These are phyloP conservation scores for Symbiotaphrina buchneri DNA, from an alignment of 495 filamentous ascomycete genomes.

Conservation along the genomic window DNA sequence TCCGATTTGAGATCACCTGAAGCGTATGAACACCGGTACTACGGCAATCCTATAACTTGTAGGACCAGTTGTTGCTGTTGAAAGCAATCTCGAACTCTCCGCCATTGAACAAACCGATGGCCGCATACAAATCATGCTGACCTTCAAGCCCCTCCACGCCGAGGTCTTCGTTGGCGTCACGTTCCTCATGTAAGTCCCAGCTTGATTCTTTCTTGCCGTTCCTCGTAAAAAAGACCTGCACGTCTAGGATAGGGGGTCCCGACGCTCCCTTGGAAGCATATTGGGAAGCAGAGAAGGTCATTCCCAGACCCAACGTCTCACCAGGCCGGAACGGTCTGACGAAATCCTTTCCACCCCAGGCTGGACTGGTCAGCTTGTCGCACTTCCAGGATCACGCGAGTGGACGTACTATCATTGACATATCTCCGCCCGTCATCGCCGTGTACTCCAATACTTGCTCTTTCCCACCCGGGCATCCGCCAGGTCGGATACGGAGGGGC, in stretches of 20 bases:
- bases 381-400: too few species aligned
- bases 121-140: constrained; percentile 55
- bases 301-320: constrained; percentile 43
- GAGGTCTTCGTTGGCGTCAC: constrained; percentile 36
- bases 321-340: constrained; percentile 25
- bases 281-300: constrained; percentile 30
- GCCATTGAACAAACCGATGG: constrained; percentile 52
- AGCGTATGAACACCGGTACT: too few species aligned
- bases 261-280: constrained; percentile 5
- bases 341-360: constrained; percentile 63
- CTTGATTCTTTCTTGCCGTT: constrained; percentile 37
- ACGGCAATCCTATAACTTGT: too few species aligned
- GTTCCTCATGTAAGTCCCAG: constrained; percentile 75
- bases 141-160: constrained; percentile 58
- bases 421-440: constrained; percentile 78
- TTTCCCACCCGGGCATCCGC: constrained; percentile 79
- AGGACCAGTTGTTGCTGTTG: constrained; percentile 15
- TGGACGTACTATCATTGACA: constrained; percentile 74
- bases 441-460: constrained; percentile 67
- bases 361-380: too few species aligned
- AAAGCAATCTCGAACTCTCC: constrained; percentile 55
- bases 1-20: too few species aligned
- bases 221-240: constrained; percentile 59
- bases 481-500: constrained; percentile 73
- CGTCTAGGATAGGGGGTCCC: too few species aligned